Base-by-base conservation (phyloP, 2,329 filamentous ascomycete species). In the Epichloe sp. region DNA sequence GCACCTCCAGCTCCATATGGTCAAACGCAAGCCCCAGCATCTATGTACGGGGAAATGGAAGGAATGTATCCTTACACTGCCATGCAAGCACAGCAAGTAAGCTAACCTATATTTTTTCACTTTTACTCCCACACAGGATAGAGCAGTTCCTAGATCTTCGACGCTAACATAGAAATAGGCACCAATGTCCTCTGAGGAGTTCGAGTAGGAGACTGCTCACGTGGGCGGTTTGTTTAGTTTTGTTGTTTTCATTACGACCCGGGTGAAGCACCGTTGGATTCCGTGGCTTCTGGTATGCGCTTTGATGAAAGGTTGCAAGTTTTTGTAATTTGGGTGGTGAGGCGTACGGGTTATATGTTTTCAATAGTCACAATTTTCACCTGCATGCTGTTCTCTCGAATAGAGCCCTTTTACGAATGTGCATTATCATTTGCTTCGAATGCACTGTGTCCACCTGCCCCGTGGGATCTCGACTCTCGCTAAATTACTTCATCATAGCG, bases 51-150 rank as follows among this genome's bases (percentile, higher is more conserved):
- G 51, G 83, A 85, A 52, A 83, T 90, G 68, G 83, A 88, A 55
- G 82, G 80, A 56, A 95, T 96, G 76, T 97, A 97, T 58, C 78
- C 78, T 40, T 95, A 94, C 65, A 78, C 83, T 14, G 72, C 82
- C 55, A 87, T 95, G 78, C 83, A 85, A 59, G 79, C 86, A 56
- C 88, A 94, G 67, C 87, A 89, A 74, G 87, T 90, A 75, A 65
- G 78, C 69, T n/a, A 31, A 34, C 15, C 36, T 36, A 14, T 17
- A 0, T 8, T 3, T 12, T 21, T n/a, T 36, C 17, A 17, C 17
- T 50, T 19, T 31, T 15, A 37, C 19, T 44, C 23, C 19, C 14
- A 47, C 12, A 10, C 19, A 38, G 36, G 14, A 42, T 35, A 21
- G 11, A 21, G 19, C 34, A 2, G 31, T 17, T 48, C 5, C 17